Percentiles rank a stretch among this genome's conserved stretches.
Conservation (phyloP, 179 eudicot genomes). For the Spergularia azorica region DNA sequence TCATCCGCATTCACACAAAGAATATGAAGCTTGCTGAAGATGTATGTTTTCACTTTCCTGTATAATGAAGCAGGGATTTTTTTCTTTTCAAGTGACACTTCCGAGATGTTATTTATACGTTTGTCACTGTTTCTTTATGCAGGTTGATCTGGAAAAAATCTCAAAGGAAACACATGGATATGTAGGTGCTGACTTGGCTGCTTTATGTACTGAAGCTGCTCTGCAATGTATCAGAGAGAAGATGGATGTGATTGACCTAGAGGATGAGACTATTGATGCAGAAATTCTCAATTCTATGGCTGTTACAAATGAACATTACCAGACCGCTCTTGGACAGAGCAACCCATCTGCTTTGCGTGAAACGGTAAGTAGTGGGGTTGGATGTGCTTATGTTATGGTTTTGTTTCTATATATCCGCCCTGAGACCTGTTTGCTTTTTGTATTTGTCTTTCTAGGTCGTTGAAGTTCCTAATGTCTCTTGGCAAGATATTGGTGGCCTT, state of each 20-base stretch:
- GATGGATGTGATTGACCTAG: slow-evolving; percentile 88
- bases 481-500: slow-evolving; percentile 86
- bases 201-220: slow-evolving; percentile 82
- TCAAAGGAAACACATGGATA: slow-evolving; percentile 83
- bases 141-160: slow-evolving; percentile 82
- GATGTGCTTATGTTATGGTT: not conserved
- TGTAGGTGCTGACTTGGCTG: slow-evolving; percentile 84
- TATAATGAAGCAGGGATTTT: not conserved
- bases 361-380: slow-evolving; percentile 45
- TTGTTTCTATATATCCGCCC: not conserved
- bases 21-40: slow-evolving; percentile 88
- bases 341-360: slow-evolving; percentile 90
- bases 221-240: slow-evolving; percentile 88
- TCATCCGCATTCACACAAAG: slow-evolving; percentile 82
- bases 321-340: slow-evolving; percentile 82
- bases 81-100: not conserved
- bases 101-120: not conserved
- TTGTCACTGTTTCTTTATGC: not conserved
- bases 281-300: slow-evolving; percentile 93
- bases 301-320: slow-evolving; percentile 75
- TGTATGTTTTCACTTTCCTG: slow-evolving; percentile 28
- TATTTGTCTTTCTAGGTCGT: slow-evolving; percentile 47
- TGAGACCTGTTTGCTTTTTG: not conserved
- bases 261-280: slow-evolving; percentile 85
- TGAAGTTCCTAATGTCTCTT: slow-evolving; percentile 75